Evolutionary conservation across 768 basidiomycete genomes (phyloP).

Genomic region (Pulveroboletus sp.): DNA sequence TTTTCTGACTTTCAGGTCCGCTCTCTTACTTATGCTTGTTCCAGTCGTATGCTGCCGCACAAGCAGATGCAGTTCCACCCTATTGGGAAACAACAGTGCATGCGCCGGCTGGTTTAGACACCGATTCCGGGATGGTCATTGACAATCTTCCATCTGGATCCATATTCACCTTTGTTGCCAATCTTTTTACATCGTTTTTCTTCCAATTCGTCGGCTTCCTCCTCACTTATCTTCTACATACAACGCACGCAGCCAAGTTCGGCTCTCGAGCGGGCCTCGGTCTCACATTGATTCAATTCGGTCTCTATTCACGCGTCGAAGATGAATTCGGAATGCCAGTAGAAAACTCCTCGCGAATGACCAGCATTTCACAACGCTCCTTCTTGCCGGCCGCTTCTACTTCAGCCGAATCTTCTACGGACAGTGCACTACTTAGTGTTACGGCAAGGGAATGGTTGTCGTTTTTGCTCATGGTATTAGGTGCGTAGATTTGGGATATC

Average conservation of each 20-base stretch:
- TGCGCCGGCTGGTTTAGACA: constrained; percentile 57
- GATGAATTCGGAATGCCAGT: constrained; percentile 27
- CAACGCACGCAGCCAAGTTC: constrained; percentile 89
- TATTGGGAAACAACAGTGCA: constrained; percentile 98
- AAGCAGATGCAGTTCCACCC: constrained; percentile 86
- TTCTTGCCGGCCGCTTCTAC: constrained; percentile 22
- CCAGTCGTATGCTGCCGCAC: constrained; percentile 84
- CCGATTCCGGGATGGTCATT: constrained; percentile 71
- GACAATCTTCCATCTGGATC: constrained; percentile 90
- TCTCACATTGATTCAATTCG: constrained; percentile 90
- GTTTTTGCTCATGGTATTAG: constrained; percentile 88
- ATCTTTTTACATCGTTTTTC: constrained; percentile 85
- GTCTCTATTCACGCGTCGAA: constrained; percentile 62
- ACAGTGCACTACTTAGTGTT: constrained; percentile 29
- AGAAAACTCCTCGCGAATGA: constrained; percentile 15
- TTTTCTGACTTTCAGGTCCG: constrained; percentile 10
- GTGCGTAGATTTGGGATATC: constrained; percentile 33
- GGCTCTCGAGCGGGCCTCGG: constrained; percentile 96
- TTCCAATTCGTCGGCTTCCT: constrained; percentile 96
- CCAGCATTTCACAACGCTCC: constrained; percentile 16
- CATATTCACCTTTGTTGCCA: constrained; percentile 67
- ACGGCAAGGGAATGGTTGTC: constrained; percentile 84
- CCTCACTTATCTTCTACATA: constrained; percentile 90
- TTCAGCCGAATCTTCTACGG: constrained; percentile 20
- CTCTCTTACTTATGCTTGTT: background rate